Percentiles rank a stretch among this genome's conserved stretches.
Conservation (phyloP, 768 basidiomycete genomes). For the Coprinopsis sp. region DNA sequence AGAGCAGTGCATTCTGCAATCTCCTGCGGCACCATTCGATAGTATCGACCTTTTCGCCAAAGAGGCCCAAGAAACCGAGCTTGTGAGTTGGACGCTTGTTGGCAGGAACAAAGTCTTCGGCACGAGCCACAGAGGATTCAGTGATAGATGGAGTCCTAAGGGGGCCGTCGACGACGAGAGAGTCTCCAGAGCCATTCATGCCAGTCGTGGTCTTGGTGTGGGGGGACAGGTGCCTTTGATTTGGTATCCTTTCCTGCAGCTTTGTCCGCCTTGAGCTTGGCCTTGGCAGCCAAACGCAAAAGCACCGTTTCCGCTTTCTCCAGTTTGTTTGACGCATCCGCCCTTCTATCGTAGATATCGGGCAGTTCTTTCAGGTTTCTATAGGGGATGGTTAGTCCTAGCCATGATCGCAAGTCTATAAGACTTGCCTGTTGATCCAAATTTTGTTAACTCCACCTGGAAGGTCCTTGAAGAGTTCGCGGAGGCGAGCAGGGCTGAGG, state of each 20-base stretch:
- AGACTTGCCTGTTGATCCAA: conserved; percentile 82
- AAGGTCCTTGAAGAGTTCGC: conserved; percentile 67
- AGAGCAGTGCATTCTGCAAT: conserved; percentile 52
- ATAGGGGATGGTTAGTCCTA: background rate
- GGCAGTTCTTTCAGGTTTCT: conserved; percentile 87
- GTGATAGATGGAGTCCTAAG: conserved; percentile 16
- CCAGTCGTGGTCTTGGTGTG: conserved; percentile 1
- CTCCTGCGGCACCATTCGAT: conserved; percentile 85
- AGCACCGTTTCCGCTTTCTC: conserved; percentile 83
- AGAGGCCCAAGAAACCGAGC: conserved; percentile 54
- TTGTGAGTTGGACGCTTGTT: conserved; percentile 77
- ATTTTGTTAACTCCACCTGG: conserved; percentile 89
- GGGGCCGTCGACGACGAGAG: conserved; percentile 7
- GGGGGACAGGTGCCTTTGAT: conserved; percentile 4
- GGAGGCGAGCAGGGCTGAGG: conserved; percentile 65
- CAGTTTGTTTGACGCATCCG: conserved; percentile 70
- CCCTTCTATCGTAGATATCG: conserved; percentile 71
- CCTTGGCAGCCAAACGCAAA: conserved; percentile 70
- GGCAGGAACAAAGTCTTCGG: conserved; percentile 45
- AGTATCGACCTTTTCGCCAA: conserved; percentile 87
- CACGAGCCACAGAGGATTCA: conserved; percentile 15
- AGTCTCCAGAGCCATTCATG: background rate
- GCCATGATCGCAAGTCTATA: background rate
- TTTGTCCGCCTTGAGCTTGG: conserved; percentile 53
- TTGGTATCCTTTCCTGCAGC: conserved; percentile 27